phyloP scores from a whole-genome alignment of 305 asterid species.

The Ilex paraguariensis region DNA sequence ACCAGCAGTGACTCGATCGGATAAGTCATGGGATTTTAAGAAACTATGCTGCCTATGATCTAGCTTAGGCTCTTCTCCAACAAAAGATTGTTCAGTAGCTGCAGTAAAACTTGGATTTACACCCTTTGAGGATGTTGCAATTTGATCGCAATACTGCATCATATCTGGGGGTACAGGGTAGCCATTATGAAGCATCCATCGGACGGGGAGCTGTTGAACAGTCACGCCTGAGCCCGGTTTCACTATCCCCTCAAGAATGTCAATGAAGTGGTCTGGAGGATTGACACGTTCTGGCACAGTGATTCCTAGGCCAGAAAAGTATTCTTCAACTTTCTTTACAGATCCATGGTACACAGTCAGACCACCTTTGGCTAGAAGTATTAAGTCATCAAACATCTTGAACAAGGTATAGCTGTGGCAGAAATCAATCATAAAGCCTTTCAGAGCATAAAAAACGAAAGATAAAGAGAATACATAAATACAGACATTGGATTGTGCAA shows the following conservation, averaged over 20 bases:
- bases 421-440: constrained; percentile 2
- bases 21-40: constrained; percentile 48
- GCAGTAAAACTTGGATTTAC: constrained; percentile 13
- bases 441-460: no score
- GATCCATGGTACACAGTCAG: constrained; percentile 90
- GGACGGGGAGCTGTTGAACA: constrained; percentile 79
- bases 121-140: constrained; percentile 59
- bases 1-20: constrained; percentile 69
- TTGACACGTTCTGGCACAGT: constrained; percentile 84
- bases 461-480: no score
- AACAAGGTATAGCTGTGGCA: constrained; percentile 83
- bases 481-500: no score
- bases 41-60: constrained; percentile 37
- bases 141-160: constrained; percentile 75
- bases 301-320: constrained; percentile 74
- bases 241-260: constrained; percentile 89
- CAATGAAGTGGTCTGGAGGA: constrained; percentile 97
- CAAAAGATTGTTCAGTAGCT: constrained; percentile 33
- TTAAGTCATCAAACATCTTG: constrained; percentile 96
- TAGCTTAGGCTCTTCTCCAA: constrained; percentile 36
- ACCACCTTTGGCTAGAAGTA: constrained; percentile 98
- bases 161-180: constrained; percentile 94
- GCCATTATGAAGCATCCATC: constrained; percentile 99
- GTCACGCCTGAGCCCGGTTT: constrained; percentile 62
- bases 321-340: constrained; percentile 92